Percentiles rank a stretch among this genome's conserved stretches.
Conservation (phyloP, 139 green algal genomes). For the Bryopsis sp. region DNA sequence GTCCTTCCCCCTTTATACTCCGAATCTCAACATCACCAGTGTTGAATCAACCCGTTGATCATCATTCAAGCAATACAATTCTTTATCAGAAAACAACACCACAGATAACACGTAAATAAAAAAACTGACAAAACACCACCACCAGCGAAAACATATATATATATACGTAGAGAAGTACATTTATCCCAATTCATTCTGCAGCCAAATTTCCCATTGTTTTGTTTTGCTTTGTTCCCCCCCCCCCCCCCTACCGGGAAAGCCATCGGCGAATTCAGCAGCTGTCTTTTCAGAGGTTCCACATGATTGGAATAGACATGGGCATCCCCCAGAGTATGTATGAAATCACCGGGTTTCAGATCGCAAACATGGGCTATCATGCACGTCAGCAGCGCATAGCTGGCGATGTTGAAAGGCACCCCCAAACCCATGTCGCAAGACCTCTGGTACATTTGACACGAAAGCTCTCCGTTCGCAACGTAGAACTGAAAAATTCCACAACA, state of each 20-base stretch:
- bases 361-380: constrained; percentile 88
- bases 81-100: not conserved
- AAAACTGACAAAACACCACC: not conserved
- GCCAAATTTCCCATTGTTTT: not conserved
- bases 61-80: too few species aligned
- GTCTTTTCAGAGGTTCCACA: constrained; percentile 88
- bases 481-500: constrained; percentile 83
- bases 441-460: constrained; percentile 98
- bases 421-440: constrained; percentile 94
- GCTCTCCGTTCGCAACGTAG: constrained; percentile 92
- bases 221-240: not conserved
- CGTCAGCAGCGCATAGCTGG: constrained; percentile 91
- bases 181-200: not conserved
- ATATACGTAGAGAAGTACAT: not conserved
- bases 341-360: constrained; percentile 78
- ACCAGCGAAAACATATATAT: not conserved
- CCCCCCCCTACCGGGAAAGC: constrained; percentile 59
- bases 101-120: not conserved
- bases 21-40: too few species aligned
- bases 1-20: too few species aligned
- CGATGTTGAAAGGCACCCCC: constrained; percentile 99
- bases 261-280: constrained; percentile 70
- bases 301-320: constrained; percentile 98
- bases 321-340: constrained; percentile 93
- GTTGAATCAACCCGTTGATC: too few species aligned